These are phyloP conservation scores for Botrytis cinerea DNA, from an alignment of 2,329 filamentous ascomycete genomes.

Conservation along the genomic window DNA sequence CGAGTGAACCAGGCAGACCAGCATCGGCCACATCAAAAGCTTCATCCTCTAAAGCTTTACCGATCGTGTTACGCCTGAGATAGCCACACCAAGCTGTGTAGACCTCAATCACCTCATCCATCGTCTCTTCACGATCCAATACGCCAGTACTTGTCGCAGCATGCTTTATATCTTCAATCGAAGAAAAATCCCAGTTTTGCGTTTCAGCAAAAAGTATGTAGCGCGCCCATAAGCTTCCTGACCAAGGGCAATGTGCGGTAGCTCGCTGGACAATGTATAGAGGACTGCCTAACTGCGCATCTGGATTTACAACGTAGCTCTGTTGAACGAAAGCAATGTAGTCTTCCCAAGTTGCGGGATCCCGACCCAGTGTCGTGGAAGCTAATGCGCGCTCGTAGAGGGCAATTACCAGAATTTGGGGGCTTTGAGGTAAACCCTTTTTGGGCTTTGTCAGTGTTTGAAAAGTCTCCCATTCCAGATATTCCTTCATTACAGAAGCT, in stretches of 20 bases:
- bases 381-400: constrained; percentile 78
- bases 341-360: constrained; percentile 79
- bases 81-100: constrained; percentile 95
- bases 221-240: constrained; percentile 85
- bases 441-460: constrained; percentile 58
- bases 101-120: constrained; percentile 86
- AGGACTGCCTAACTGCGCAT: constrained; percentile 49
- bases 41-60: constrained; percentile 72
- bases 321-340: constrained; percentile 49
- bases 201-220: constrained; percentile 84
- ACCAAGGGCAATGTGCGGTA: constrained; percentile 90
- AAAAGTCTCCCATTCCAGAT: constrained; percentile 81
- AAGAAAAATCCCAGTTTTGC: constrained; percentile 71
- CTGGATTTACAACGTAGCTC: constrained; percentile 36
- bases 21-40: constrained; percentile 88
- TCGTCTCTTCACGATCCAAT: constrained; percentile 74
- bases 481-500: constrained; percentile 58
- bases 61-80: constrained; percentile 81
- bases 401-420: constrained; percentile 57
- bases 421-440: constrained; percentile 48
- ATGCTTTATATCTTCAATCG: constrained; percentile 89
- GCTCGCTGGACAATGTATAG: constrained; percentile 77
- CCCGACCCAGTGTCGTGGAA: constrained; percentile 63
- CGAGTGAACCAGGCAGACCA: constrained; percentile 80
- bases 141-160: constrained; percentile 83